Base-by-base conservation (phyloP, 129 eudicot species). In the Ambrosia artemisiifolia region DNA sequence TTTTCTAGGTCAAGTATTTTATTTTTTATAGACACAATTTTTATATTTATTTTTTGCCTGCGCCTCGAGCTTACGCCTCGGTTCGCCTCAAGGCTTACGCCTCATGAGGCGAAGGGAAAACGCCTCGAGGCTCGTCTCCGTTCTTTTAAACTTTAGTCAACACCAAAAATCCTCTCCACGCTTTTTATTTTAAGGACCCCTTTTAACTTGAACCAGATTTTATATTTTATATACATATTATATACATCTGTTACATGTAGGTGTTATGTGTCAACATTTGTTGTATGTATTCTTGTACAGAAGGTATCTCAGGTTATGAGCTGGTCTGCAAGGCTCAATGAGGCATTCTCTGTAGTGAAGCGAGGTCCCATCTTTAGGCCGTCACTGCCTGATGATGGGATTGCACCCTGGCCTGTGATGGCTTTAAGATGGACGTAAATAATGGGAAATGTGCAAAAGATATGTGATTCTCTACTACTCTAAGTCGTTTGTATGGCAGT, bases 221-320 rank as follows among this genome's bases (percentile, higher is more conserved):
- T 55, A 20, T 54, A n/a, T n/a, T n/a, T n/a, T n/a, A n/a, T n/a
- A 2, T 55, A 20, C 11, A 20, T 57, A 0, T 59, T 59, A 59
- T 59, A 11, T 30, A 32, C 42, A 28, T 59, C 42, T 11, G 4
- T 74, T 75, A 65, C 47, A 19, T 42, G 65, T 59, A 9, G n/a
- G 19, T n/a, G n/a, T n/a, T 12, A 32, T 30, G 10, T 32, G 42
- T 59, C 18, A 30, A 59, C 65, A 59, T n/a, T n/a, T n/a, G 65
- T 32, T 59, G 65, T 59, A n/a, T 19, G 17, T 9, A 4, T 60
- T 7, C 6, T 40, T 76, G 40, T 92, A 86, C 96, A 92, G 98
- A 92, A 87, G 95, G 88, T 76, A 63, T 89, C 98, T 75, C 96
- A 92, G 83, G 84, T 92, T 66, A 89, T 85, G 91, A 89, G 72